A percentile compares a stretch with the other conserved stretches of the same genome.
Evolutionary conservation across 1,284 basidiomycete species (phyloP).

Genomic region (Sanghuangporus baumii): DNA sequence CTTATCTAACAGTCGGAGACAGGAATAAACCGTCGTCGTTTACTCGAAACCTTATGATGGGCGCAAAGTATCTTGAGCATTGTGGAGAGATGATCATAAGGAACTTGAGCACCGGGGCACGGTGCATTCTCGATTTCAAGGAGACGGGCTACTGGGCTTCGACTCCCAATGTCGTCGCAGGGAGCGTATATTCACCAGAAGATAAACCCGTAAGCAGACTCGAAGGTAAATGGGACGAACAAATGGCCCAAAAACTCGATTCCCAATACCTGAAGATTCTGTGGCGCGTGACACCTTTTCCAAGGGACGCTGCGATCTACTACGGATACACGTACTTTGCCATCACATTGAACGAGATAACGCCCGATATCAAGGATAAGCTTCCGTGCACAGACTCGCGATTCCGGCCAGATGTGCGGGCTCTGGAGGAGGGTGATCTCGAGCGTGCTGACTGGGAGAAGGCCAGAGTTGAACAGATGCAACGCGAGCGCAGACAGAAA

Average conservation of each 20-base stretch:
- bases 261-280: conserved; percentile 65
- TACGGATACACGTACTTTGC: conserved; percentile 83
- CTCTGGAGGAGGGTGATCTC: conserved; percentile 77
- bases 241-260: conserved; percentile 61
- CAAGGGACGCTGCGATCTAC: conserved; percentile 65
- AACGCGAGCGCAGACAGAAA: conserved; percentile 57
- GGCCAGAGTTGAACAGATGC: conserved; percentile 65
- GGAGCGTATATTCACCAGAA: conserved; percentile 47
- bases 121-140: conserved; percentile 77
- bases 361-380: conserved; percentile 58
- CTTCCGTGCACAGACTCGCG: conserved; percentile 86
- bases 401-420: conserved; percentile 79
- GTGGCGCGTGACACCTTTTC: conserved; percentile 70
- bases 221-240: conserved; percentile 84
- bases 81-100: conserved; percentile 69
- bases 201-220: conserved; percentile 53
- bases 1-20: not conserved
- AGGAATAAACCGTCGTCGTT: conserved; percentile 86
- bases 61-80: conserved; percentile 86
- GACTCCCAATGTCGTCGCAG: conserved; percentile 68
- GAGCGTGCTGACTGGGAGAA: conserved; percentile 79
- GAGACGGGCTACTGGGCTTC: conserved; percentile 75
- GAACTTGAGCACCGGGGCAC: conserved; percentile 48
- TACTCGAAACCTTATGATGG: conserved; percentile 85
- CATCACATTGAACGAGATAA: conserved; percentile 79